Evolutionary conservation across 345 rosid genomes (phyloP), one percentile per base, ranked within the genome.

Genomic region (Lepidium aucheri): DNA sequence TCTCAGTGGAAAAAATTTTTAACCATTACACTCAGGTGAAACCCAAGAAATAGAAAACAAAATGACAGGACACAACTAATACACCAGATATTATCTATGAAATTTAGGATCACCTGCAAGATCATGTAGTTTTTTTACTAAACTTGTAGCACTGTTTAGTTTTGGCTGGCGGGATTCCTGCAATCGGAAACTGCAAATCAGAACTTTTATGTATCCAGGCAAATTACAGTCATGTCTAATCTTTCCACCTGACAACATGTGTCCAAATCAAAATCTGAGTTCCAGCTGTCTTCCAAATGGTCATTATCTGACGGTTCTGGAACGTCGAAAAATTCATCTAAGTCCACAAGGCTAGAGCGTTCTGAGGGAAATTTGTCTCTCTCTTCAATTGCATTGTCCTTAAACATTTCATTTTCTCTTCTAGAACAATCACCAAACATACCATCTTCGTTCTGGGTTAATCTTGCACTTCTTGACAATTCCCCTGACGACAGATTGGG

Each of bases 251-350:
- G 93, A 70, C 80, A 61, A 67, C 67, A 77, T 18, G 65, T 76
- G 65, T 84, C 87, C 57, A 80, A 53, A 62, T 74, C 84, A 79
- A 79, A 85, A 72, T 84, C 93, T 67, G 80, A 82, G 68, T 84
- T 55, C 95, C 95, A 87, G 32, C 73, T 76, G 53, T 75, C 82
- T 50, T 84, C 94, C 45, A 77, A 67, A 55, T 69, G 78, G 65
- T 87, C 91, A 71, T 67, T 53, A 47, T 87, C 86, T 17, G 83
- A 79, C 8, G 98, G 88, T 72, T 92, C 98, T 14, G 84, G 95
- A 67, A 92, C 93, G 64, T 92, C 98, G 74, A 87, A 92, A 68
- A 92, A 92, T 77, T 92, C 96, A 78, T 92, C 98, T 22, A 89
- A 79, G 77, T 86, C 86, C 6, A 78, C 85, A 40, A 92, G 86